Evolutionary conservation across 768 basidiomycete species (phyloP).

Genomic region (Sutorius australiensis): DNA sequence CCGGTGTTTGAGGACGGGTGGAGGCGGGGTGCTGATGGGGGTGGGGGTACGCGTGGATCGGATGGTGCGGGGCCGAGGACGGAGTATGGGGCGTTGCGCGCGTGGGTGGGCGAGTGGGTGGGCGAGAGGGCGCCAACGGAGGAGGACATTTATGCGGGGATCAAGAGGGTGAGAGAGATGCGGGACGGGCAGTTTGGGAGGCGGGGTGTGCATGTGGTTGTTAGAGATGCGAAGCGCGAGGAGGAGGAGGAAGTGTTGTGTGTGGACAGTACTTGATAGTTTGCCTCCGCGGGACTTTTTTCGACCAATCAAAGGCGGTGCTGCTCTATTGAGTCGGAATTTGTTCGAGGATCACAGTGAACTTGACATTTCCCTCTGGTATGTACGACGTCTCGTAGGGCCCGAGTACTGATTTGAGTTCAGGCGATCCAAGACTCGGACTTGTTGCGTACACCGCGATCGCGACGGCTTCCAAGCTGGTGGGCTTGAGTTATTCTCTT

Average conservation of each 20-base stretch:
- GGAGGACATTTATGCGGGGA: conserved; percentile 32
- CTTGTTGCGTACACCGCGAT: not conserved
- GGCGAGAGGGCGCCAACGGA: conserved; percentile 46
- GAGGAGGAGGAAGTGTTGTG: not conserved
- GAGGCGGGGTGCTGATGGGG: not conserved
- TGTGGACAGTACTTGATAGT: not conserved
- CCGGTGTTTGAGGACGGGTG: conserved; percentile 52
- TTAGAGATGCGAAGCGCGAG: not conserved
- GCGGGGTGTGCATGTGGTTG: conserved; percentile 4
- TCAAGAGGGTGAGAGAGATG: conserved; percentile 28
- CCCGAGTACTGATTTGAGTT: not conserved
- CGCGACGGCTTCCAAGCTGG: not conserved
- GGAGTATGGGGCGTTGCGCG: conserved; percentile 25
- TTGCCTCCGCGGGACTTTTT: conserved; percentile 4
- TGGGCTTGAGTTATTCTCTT: not conserved
- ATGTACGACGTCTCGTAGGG: not conserved
- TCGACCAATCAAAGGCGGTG: not conserved
- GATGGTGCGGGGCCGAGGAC: conserved; percentile 8
- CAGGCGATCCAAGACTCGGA: not conserved
- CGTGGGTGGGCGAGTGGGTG: conserved; percentile 60
- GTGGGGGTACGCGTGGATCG: no score
- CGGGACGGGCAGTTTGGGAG: conserved; percentile 21
- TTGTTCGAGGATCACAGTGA: not conserved
- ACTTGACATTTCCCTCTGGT: not conserved
- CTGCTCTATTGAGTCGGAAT: not conserved